Evolutionary conservation across 352 stramenopile species (phyloP), one percentile per base, ranked within the genome.

Genomic region (Pythium brassicae): DNA sequence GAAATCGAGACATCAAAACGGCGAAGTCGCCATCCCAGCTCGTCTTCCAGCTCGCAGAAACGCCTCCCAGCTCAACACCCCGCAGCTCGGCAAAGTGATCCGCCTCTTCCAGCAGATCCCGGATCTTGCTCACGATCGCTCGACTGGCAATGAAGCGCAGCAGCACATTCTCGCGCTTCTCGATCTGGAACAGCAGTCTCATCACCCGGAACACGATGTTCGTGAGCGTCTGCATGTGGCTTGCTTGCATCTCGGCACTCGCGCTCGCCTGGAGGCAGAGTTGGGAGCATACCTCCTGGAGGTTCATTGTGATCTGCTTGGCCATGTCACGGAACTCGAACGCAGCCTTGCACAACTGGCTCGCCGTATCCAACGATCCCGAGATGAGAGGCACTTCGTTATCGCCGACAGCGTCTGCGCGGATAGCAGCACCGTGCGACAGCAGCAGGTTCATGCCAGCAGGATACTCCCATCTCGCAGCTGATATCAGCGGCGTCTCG

Each of bases 401-500:
- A 3, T 27, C 29, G 7, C 11, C 7, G 0, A 9, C 47, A 15
- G 23, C 47, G 9, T 29, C n/a, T n/a, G 3, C 10, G 19, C 27
- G 27, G 2, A 27, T 8, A 7, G 27, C 47, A 25, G 12, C 29
- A 15, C 27, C 29, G 23, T 11, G 26, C 4, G 29, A 27, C 7
- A 53, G 8, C 12, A 53, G 29, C 47, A 42, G 17, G 2, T 9
- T 14, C 3, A 53, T 20, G 15, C 27, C 47, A n/a, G 6, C 10
- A 39, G 23, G 37, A 27, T 27, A 43, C 15, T 42, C 29, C 7
- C n/a, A 53, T 26, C 47, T 19, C 3, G 29, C 29, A 20, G 23
- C 17, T 0, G 47, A 53, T 12, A 53, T 42, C n/a, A 53, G 35
- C 29, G 47, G 47, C 27, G 47, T 53, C 47, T 53, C 47, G 10